phyloP scores from a whole-genome alignment of 441 rosid species.

The Populus hybrid region DNA sequence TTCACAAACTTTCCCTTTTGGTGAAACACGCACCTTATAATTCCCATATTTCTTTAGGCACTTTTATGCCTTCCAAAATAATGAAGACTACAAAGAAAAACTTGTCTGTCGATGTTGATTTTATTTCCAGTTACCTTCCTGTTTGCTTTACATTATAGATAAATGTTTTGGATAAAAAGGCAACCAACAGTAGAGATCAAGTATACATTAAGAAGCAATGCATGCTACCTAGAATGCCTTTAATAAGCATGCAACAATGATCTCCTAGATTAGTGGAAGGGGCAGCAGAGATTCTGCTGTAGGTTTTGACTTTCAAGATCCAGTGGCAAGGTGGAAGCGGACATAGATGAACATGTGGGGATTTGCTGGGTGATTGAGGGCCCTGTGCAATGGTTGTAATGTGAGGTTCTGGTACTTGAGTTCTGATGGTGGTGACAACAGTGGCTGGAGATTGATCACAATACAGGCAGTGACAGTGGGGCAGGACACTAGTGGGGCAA shows the following conservation, averaged over 20 bases:
- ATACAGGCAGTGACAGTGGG: not conserved
- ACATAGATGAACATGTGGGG: not conserved
- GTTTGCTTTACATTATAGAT: not conserved
- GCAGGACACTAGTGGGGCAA: not conserved
- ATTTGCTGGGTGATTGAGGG: not conserved
- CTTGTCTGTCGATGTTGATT: not conserved
- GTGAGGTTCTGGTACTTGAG: not conserved
- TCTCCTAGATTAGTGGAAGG: not conserved
- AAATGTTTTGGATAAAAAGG: not conserved
- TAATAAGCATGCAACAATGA: not conserved
- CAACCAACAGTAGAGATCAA: not conserved
- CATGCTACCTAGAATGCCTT: constrained; percentile 1
- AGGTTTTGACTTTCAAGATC: not conserved
- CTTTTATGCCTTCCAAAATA: not conserved
- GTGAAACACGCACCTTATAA: constrained; percentile 1
- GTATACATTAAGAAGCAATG: not conserved
- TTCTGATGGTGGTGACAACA: not conserved
- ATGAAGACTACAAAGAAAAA: not conserved
- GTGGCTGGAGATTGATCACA: not conserved
- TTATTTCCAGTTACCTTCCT: not conserved
- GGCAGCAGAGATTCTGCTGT: not conserved
- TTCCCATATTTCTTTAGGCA: not conserved
- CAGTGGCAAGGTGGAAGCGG: not conserved
- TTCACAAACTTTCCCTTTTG: not conserved
- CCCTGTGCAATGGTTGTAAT: not conserved